These are phyloP conservation scores for Leccinum subgranulosum DNA, from an alignment of 768 basidiomycete species.

Conservation along the genomic window DNA sequence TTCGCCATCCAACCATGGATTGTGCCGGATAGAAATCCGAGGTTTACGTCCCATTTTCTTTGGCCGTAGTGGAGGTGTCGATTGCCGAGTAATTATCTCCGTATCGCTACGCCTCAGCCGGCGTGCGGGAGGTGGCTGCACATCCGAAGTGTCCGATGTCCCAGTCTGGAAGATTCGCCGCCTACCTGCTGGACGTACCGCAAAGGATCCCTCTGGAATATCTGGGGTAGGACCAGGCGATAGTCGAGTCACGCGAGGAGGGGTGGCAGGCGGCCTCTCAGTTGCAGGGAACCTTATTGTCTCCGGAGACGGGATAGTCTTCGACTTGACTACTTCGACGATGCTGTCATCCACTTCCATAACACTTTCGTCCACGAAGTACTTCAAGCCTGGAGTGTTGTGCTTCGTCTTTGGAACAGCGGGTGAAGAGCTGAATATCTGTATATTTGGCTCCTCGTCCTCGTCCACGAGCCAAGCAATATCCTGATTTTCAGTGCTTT, in stretches of 20 bases:
- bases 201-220: conserved; percentile 42
- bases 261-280: conserved; percentile 36
- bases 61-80: conserved; percentile 21
- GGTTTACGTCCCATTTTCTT: conserved; percentile 23
- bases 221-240: conserved; percentile 21
- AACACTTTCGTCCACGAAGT: conserved; percentile 21
- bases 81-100: conserved; percentile 16
- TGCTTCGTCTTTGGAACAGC: conserved; percentile 10
- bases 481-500: conserved; percentile 30
- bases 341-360: conserved; percentile 5
- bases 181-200: conserved; percentile 39
- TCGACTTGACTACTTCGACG: conserved; percentile 23
- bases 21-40: conserved; percentile 34
- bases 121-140: conserved; percentile 31
- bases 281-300: conserved; percentile 6
- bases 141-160: conserved; percentile 23
- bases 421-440: conserved; percentile 54
- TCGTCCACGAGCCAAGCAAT: conserved; percentile 70
- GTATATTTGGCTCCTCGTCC: conserved; percentile 54
- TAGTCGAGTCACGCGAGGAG: conserved; percentile 20
- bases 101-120: conserved; percentile 28
- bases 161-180: conserved; percentile 15
- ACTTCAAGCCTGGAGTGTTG: not conserved
- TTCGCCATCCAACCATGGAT: conserved; percentile 61
- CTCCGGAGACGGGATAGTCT: conserved; percentile 5